phyloP scores from a whole-genome alignment of 306 rosid species.

The Dalbergia cochinchinensis region DNA sequence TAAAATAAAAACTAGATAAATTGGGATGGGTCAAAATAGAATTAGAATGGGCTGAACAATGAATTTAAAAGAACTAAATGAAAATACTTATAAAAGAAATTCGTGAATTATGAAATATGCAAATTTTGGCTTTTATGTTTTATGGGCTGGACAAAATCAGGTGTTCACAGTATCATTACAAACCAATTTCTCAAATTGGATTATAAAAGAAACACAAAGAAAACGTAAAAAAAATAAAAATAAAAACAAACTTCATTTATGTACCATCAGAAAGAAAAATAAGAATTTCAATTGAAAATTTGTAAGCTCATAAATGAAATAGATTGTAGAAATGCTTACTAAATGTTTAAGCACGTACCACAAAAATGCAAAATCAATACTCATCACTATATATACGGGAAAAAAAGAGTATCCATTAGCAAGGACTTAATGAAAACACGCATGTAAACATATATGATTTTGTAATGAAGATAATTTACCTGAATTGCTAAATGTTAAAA shows the following conservation, averaged over 20 bases:
- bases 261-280: slow-evolving; percentile 23
- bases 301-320: slow-evolving; percentile 30
- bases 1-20: too few species aligned
- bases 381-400: slow-evolving; percentile 7
- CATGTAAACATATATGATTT: slow-evolving; percentile 4
- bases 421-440: slow-evolving; percentile 7
- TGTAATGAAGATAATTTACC: not conserved
- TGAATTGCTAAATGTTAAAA: not conserved
- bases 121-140: too few species aligned
- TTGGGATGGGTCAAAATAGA: too few species aligned
- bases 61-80: too few species aligned
- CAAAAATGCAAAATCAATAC: slow-evolving; percentile 31
- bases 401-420: not conserved
- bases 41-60: too few species aligned
- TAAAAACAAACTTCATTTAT: not conserved
- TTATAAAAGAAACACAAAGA: not conserved
- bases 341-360: slow-evolving; percentile 1
- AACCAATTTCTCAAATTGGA: slow-evolving; percentile 17
- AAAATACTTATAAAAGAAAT: too few species aligned
- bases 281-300: slow-evolving; percentile 3
- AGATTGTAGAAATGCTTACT: not conserved
- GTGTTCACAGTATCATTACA: too few species aligned
- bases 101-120: too few species aligned
- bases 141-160: too few species aligned
- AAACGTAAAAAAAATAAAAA: not conserved